phyloP scores from a whole-genome alignment of 2,329 filamentous ascomycete genomes.

The Colletotrichum sp. region DNA sequence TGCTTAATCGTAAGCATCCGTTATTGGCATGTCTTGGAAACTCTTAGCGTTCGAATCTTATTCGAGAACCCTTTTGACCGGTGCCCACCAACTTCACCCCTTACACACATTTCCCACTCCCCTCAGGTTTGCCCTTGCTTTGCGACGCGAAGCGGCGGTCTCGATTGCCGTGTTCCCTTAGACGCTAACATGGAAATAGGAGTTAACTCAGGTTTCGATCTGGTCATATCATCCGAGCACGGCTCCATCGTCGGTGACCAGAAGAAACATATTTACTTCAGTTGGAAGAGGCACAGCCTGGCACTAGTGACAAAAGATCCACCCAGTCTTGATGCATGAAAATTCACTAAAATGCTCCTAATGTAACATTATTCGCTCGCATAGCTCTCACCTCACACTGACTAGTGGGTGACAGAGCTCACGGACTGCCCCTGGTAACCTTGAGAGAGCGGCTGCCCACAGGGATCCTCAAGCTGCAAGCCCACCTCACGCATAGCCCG shows the following conservation, averaged over 20 bases:
- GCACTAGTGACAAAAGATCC: background rate
- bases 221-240: background rate
- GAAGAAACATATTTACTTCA: background rate
- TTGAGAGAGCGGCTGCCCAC: background rate
- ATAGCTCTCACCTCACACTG: background rate
- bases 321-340: background rate
- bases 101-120: background rate
- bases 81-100: background rate
- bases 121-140: background rate
- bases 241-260: background rate
- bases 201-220: background rate
- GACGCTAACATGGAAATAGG: background rate
- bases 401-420: background rate
- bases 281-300: background rate
- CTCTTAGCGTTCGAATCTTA: background rate
- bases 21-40: background rate
- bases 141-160: background rate
- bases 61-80: background rate
- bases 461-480: background rate
- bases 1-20: background rate
- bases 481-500: background rate
- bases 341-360: background rate
- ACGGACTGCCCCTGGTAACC: background rate
- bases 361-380: background rate
- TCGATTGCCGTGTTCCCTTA: background rate